Evolutionary conservation across 192 early-diverging fungal genomes (phyloP), one percentile per base, ranked within the genome.

Genomic region (Pilobolus umbonatus): DNA sequence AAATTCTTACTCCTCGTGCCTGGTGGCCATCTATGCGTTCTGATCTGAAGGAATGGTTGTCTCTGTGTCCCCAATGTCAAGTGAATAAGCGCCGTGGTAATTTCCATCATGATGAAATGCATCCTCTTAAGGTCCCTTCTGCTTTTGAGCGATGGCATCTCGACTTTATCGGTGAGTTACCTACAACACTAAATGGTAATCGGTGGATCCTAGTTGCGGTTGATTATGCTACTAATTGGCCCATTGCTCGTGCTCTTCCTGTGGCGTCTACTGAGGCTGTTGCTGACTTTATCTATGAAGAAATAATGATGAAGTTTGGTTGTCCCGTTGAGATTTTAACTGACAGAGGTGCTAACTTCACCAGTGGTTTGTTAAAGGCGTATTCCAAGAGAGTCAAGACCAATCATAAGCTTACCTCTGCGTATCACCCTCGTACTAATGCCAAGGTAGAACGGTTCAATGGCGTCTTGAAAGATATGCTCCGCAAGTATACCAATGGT

Each of bases 221-320:
- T 3, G 70, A 72, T 21, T 67, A 66, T 51, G 32, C 55, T 0
- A 72, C 61, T 11, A 63, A 63, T 28, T 72, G 70, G 64, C 70
- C 64, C 3, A 44, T 66, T 44, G 61, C 64, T n/a, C 40, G 53
- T 0, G 64, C 64, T 10, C 21, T 72, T 1, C 52, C 39, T 11
- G 61, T 47, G 0, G 57, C 61, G 1, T 56, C 58, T 31, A 61
- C 47, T 4, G 51, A 49, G 14, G 46, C 54, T 3, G 32, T 54
- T 36, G 69, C 55, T 1, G 46, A 44, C 0, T 71, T 71, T 21
- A 45, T 71, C 0, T 62, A 71, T 30, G 60, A 71, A 42, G 57
- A 71, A 49, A 36, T 71, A 0, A 43, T 65, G 0, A 52, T 61
- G 19, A 32, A 55, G 10, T 63, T 62, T 49, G 63, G 69, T 17